Base-by-base conservation (phyloP, 179 eudicot species). In the Gypsophila paniculata region DNA sequence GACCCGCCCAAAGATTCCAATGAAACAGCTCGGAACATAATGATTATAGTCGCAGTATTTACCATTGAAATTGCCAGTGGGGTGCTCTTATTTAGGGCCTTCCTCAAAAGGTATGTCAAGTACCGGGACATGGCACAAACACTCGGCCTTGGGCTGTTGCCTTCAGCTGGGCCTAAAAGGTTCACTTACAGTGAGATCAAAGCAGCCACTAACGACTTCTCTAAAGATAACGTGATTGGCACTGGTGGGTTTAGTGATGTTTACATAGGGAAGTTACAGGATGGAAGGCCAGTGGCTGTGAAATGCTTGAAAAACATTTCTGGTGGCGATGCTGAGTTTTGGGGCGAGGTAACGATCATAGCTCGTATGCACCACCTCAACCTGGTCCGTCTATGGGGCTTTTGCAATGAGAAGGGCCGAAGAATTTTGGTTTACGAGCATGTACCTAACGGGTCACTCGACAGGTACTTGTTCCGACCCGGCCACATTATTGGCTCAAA, bases 341-440 rank as follows among this genome's bases (percentile, higher is more conserved):
- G 96, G 95, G 92, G 87, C 0, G 96, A 93, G 82, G 95, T 93
- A 70, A 90, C 95, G 0, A 90, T 85, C 52, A 89, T 93, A 34
- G 96, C 98, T 2, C 86, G 95, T n/a, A 89, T 90, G 95, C 96
- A 93, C 76, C 98, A 93, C 76, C 87, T 90, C 25, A 93, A 93
- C 65, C 74, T 90, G 83, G 95, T 90, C 12, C 77, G 95, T 1
- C 60, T 92, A 29, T 88, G 96, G 98, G 98, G 98, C 0, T 92
- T 88, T 64, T 92, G 98, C 65, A 89, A 90, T 61, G 98, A 92
- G 67, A 92, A 87, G 76, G 91, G 91, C 11, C 70, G 74, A 0
- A 82, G 97, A 52, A 85, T 90, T 44, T 81, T 92, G 34, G 84
- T 92, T 21, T 90, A 90, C 61, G 98, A 92, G 79, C 86, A 87